Evolutionary conservation across 345 rosid genomes (phyloP).

Genomic region (Gossypium stocksii): DNA sequence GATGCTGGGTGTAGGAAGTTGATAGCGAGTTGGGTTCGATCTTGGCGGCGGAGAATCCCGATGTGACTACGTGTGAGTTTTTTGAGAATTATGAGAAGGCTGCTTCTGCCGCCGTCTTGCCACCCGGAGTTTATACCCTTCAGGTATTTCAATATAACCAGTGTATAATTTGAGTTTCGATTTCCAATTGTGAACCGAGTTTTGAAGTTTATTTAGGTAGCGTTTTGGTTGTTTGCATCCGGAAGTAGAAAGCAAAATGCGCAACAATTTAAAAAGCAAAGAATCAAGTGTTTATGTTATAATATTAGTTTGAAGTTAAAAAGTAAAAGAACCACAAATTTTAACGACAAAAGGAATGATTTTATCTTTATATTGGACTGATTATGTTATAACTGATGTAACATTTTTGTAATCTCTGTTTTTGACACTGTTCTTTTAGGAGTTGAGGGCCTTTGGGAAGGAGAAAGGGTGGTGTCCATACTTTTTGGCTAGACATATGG

Average conservation of each 20-base stretch:
- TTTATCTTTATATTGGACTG: neutral
- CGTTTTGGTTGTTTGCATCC: neutral
- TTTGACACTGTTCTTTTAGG: conserved; percentile 33
- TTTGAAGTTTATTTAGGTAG: no score
- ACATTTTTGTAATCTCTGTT: neutral
- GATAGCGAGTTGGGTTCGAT: conserved; percentile 92
- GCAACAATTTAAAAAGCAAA: neutral
- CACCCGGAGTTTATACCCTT: conserved; percentile 90
- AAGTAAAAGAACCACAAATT: neutral
- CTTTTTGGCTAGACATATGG: conserved; percentile 89
- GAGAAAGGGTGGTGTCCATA: conserved; percentile 91
- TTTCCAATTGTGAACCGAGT: neutral
- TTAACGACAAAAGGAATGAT: neutral
- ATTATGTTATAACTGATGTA: conserved; percentile 13
- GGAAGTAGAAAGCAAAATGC: neutral
- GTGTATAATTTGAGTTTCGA: neutral
- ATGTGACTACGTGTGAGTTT: conserved; percentile 69
- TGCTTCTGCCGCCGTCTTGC: conserved; percentile 65
- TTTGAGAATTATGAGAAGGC: conserved; percentile 87
- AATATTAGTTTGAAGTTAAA: no score
- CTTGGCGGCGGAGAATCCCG: conserved; percentile 67
- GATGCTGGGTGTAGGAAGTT: conserved; percentile 91
- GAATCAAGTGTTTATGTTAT: no score
- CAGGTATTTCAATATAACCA: conserved; percentile 44
- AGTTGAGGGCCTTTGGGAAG: conserved; percentile 80